phyloP scores from a whole-genome alignment of 2,329 filamentous ascomycete species.

The Didymellaceae sp. region DNA sequence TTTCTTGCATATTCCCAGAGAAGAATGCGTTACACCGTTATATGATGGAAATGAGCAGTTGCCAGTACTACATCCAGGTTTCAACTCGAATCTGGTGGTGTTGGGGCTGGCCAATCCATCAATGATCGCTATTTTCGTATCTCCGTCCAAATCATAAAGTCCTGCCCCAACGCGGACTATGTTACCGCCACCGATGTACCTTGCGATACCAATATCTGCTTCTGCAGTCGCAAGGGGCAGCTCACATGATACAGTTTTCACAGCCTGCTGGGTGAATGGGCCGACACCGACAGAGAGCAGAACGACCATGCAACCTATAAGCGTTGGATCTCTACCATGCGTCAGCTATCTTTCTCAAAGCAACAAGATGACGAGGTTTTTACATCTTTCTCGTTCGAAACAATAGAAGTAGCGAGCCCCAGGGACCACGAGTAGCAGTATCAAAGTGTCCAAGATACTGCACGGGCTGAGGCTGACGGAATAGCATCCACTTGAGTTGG shows the following conservation, averaged over 20 bases:
- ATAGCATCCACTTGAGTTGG: constrained; percentile 3
- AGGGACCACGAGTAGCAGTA: not conserved
- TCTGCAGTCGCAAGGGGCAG: not conserved
- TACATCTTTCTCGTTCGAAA: not conserved
- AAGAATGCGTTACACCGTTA: not conserved
- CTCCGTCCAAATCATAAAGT: not conserved
- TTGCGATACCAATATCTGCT: not conserved
- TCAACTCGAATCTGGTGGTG: not conserved
- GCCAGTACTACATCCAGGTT: not conserved
- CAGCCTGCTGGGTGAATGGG: not conserved
- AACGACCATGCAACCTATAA: not conserved
- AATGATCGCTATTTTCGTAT: not conserved
- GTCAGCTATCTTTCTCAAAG: not conserved
- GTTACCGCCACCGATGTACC: not conserved
- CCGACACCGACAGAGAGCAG: constrained; percentile 1
- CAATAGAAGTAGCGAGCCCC: not conserved
- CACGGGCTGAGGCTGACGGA: not conserved
- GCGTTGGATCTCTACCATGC: not conserved
- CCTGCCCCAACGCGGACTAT: not conserved
- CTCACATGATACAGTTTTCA: not conserved
- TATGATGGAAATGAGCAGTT: not conserved
- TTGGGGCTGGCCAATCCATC: not conserved
- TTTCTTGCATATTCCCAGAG: not conserved
- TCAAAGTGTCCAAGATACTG: constrained; percentile 1
- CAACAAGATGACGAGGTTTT: too few species aligned